Conservation (phyloP, 768 basidiomycete genomes). For the Amanita brunnescens region DNA sequence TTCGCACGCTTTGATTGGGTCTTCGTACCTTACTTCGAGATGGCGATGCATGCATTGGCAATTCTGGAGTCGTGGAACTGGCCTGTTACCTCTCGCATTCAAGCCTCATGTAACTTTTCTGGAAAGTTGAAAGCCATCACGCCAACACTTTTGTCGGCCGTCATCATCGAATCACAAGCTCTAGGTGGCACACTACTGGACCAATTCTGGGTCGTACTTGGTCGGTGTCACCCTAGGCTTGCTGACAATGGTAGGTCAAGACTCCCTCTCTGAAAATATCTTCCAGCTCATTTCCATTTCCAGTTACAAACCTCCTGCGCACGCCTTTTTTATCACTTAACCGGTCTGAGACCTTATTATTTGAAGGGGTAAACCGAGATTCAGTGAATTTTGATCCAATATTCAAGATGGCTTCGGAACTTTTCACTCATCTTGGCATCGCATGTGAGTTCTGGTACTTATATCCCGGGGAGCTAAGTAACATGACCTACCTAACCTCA, state of each 20-base stretch:
- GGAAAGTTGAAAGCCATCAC: slow-evolving; percentile 10
- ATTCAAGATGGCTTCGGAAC: slow-evolving; percentile 6
- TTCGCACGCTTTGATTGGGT: no score
- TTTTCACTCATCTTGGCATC: slow-evolving; percentile 9
- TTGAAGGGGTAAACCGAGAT: slow-evolving; percentile 9
- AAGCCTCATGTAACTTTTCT: not conserved
- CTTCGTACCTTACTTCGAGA: no score
- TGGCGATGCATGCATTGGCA: slow-evolving; percentile 13
- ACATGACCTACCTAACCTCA: not conserved
- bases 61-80: slow-evolving; percentile 16
- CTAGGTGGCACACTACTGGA: slow-evolving; percentile 14
- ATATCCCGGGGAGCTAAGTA: not conserved
- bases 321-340: slow-evolving; percentile 11
- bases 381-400: slow-evolving; percentile 8
- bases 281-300: not conserved
- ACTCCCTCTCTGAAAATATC: not conserved
- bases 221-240: slow-evolving; percentile 14
- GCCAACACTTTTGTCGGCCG: slow-evolving; percentile 11
- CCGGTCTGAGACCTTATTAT: slow-evolving; percentile 10
- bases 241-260: slow-evolving; percentile 13
- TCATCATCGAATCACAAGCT: slow-evolving; percentile 12
- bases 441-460: slow-evolving; percentile 2
- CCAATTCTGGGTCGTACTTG: slow-evolving; percentile 12
- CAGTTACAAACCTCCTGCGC: slow-evolving; percentile 12
- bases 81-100: slow-evolving; percentile 12